phyloP scores from a whole-genome alignment of 2,329 filamentous ascomycete species.

The Fusarium multiceps region DNA sequence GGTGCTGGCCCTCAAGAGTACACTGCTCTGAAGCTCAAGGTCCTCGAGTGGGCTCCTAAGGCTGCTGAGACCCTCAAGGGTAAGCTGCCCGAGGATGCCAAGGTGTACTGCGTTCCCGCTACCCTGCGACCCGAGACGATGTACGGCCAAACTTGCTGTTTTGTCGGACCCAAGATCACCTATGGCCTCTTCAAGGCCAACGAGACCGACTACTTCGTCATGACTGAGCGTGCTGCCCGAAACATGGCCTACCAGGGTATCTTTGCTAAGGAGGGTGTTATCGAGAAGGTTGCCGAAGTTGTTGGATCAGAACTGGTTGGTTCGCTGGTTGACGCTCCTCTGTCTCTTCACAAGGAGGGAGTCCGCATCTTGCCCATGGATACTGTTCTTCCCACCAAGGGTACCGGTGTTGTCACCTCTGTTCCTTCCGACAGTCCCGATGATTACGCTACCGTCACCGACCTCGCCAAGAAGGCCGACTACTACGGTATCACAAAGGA shows the following conservation, averaged over 20 bases:
- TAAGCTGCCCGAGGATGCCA: constrained; percentile 81
- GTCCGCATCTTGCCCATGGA: constrained; percentile 97
- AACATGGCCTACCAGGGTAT: constrained; percentile 97
- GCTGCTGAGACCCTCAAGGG: constrained; percentile 77
- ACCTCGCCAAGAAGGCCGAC: constrained; percentile 93
- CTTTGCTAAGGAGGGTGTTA: constrained; percentile 80
- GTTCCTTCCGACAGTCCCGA: constrained; percentile 95
- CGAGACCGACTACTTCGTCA: constrained; percentile 83
- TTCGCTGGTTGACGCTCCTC: constrained; percentile 87
- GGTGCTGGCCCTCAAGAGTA: constrained; percentile 86
- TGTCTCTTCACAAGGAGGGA: constrained; percentile 85
- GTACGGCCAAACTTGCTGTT: constrained; percentile 98
- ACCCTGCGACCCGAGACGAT: constrained; percentile 97
- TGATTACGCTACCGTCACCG: constrained; percentile 88
- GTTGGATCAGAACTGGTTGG: constrained; percentile 85
- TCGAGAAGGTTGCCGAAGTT: constrained; percentile 79
- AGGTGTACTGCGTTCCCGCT: constrained; percentile 90
- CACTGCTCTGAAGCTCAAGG: constrained; percentile 89
- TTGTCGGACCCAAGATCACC: constrained; percentile 87
- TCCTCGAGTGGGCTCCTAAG: constrained; percentile 86
- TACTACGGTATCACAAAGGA: constrained; percentile 97
- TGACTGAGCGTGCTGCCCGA: constrained; percentile 85
- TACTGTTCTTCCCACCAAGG: constrained; percentile 89
- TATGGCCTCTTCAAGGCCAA: constrained; percentile 89
- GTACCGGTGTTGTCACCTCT: constrained; percentile 94